phyloP scores from a whole-genome alignment of 306 rosid species.

The Hylodesmum podocarpum region DNA sequence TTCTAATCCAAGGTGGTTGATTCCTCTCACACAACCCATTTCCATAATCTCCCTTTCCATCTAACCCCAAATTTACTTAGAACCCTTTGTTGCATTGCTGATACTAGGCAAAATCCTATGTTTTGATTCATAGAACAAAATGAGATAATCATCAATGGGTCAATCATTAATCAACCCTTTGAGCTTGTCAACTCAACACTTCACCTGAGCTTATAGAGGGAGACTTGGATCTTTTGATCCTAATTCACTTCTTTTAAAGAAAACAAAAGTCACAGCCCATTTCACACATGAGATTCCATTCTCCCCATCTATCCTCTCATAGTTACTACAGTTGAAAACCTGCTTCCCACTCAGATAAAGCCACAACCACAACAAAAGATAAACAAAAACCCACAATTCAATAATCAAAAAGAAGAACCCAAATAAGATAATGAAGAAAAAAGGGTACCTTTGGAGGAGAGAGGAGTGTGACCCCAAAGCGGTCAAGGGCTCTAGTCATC shows the following conservation, averaged over 20 bases:
- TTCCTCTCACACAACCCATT: not conserved
- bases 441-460: constrained; percentile 49
- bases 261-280: not conserved
- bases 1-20: not conserved
- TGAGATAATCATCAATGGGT: not conserved
- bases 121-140: not conserved
- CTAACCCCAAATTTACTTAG: not conserved
- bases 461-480: constrained; percentile 67
- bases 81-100: not conserved
- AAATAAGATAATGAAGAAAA: not conserved
- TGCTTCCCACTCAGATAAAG: not conserved
- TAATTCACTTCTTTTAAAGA: not conserved
- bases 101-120: not conserved
- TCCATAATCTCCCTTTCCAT: not conserved
- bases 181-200: not conserved
- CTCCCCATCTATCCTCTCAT: not conserved
- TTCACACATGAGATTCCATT: constrained; percentile 5
- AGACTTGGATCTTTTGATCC: not conserved
- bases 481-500: constrained; percentile 63
- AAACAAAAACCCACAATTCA: not conserved
- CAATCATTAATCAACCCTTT: not conserved
- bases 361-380: not conserved
- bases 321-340: constrained; percentile 1
- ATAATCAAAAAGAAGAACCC: not conserved
- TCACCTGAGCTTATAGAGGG: not conserved